A percentile compares a stretch with the other conserved stretches of the same genome.
Evolutionary conservation across 306 rosid genomes (phyloP).

Genomic region (Hippophae rhamnoides): DNA sequence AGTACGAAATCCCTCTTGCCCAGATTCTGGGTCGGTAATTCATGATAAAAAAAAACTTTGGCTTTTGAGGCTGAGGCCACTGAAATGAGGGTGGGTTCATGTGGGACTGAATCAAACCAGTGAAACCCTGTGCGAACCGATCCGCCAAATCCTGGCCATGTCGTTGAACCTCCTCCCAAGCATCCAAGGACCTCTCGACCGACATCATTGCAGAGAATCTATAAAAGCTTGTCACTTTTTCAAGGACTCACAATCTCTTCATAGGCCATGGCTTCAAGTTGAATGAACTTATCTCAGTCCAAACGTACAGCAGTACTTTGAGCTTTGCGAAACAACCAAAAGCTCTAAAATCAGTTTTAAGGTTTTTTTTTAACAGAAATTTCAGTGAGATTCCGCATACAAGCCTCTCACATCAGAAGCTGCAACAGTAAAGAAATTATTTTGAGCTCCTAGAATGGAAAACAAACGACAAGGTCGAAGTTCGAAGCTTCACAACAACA

Average conservation of each 20-base stretch:
- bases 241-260: constrained; percentile 20
- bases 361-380: too few relatives aligned
- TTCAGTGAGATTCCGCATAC: too few relatives aligned
- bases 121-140: constrained; percentile 85
- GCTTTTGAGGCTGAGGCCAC: constrained; percentile 64
- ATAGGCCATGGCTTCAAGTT: constrained; percentile 4
- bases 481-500: too few relatives aligned
- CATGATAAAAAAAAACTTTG: constrained; percentile 71
- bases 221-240: constrained; percentile 5
- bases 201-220: constrained; percentile 35
- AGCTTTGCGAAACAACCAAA: too few relatives aligned
- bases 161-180: constrained; percentile 98
- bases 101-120: constrained; percentile 72
- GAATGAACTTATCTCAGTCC: neutral
- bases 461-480: too few relatives aligned
- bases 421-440: too few relatives aligned
- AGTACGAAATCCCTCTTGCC: constrained; percentile 48
- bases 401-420: too few relatives aligned
- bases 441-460: too few relatives aligned
- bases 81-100: constrained; percentile 64
- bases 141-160: constrained; percentile 96
- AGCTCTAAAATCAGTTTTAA: too few relatives aligned
- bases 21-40: constrained; percentile 56
- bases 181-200: constrained; percentile 80
- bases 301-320: neutral